Evolutionary conservation across 1,284 basidiomycete species (phyloP), one percentile per base, ranked within the genome.

Genomic region (Ustilago vetiveriae): DNA sequence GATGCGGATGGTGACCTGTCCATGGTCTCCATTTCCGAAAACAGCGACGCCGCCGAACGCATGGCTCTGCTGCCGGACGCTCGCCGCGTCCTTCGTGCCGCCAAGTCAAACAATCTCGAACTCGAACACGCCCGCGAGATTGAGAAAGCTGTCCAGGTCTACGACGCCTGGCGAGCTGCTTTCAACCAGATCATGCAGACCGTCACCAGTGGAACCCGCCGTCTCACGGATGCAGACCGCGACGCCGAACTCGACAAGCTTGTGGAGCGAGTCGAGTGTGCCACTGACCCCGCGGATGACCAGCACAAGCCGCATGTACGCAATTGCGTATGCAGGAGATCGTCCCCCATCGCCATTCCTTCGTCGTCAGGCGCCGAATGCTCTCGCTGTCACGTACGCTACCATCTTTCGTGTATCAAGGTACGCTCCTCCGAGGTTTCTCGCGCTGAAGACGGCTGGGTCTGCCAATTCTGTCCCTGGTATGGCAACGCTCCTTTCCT

Each of bases 331-430:
- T 81, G 79, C 59, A 49, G 74, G 24, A 69, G 58, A 33, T 41
- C 47, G 13, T 43, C 24, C 14, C 54, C 54, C 17, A 56, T 69
- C 26, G n/a, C 40, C 6, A 38, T 64, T 5, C 59, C 59, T 17
- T 63, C 66, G 5, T 46, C 47, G 4, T 36, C 59, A n/a, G 41
- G 50, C 6, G 66, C 55, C 6, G 55, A 59, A 35, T 80, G 79
- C 69, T 48, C 50, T 3, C 44, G 36, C 29, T 80, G 79, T 46
- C 40, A 38, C 22, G 57, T 65, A 16, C 42, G 41, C 26, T 79
- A 75, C 55, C 78, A 79, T 47, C 41, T 72, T 11, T 29, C 52
- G 13, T 79, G 78, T 59, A 68, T 79, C 38, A 72, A 74, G 35
- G 51, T 71, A 7, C 53, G 48, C 17, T 37, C 55, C 0, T 42